Evolutionary conservation across 192 early-diverging fungal genomes (phyloP), one percentile per base, ranked within the genome.

Genomic region (Linnemannia hyalina): DNA sequence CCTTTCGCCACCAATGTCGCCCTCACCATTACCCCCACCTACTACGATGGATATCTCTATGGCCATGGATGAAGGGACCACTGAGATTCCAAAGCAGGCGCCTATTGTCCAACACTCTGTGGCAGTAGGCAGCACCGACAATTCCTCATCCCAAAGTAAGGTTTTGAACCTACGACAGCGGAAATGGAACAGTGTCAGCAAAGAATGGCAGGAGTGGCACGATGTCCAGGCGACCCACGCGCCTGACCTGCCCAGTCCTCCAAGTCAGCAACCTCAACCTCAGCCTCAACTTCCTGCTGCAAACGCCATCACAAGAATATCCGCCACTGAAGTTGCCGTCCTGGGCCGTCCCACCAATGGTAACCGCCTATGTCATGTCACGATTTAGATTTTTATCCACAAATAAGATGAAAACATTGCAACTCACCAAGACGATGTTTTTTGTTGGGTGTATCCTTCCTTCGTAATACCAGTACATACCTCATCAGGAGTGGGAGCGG

Each of bases 121-220:
- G n/a, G 26, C 32, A 11, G 6, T 46, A 44, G 38, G 6, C 15
- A 46, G 29, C 10, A 36, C 54, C 16, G 29, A 29, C 52, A 36
- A 18, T 36, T 10, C 75, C 2, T 15, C 47, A 16, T 57, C 73
- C 10, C 29, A 60, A 23, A 72, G 52, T 38, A 86, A 77, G n/a
- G 70, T 73, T 2, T 32, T 86, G 40, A 86, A 73, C 29, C 29
- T 86, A 54, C 41, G 84, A 60, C 84, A 86, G 49, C 69, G 84
- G 16, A 86, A 81, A 52, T 86, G 84, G 84, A 86, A 86, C 54
- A 86, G 84, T 47, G 72, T 70, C 11, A 68, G 49, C 4, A 86
- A 81, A 26, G 75, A 86, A n/a, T 86, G 84, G 84, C 84, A 86
- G 54, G 84, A 86, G 41, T 86, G 84, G 84, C 84, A 86, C 9